phyloP scores from a whole-genome alignment of 1,139 yeast species.

The Geotrichum siamense region DNA sequence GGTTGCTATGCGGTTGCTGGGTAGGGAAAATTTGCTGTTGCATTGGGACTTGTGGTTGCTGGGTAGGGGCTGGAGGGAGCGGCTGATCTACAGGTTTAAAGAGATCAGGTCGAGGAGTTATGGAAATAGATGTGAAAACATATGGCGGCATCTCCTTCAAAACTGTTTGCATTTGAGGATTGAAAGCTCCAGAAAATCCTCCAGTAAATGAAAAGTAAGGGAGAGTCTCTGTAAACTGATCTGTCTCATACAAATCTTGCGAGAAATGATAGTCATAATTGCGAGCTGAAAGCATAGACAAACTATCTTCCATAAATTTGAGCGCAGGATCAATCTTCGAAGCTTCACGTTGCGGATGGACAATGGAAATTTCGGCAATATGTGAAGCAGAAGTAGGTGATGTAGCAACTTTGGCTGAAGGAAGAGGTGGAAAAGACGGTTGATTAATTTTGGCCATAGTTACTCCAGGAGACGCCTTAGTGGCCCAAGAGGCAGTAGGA shows the following conservation, averaged over 20 bases:
- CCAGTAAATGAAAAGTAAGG: constrained; percentile 8
- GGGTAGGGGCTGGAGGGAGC: constrained; percentile 1
- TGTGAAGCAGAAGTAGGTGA: constrained; percentile 18
- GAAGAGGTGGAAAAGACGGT: constrained; percentile 31
- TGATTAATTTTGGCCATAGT: constrained; percentile 11
- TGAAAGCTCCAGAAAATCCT: not conserved
- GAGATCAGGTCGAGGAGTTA: constrained; percentile 1
- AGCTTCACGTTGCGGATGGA: constrained; percentile 24
- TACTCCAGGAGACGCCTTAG: constrained; percentile 27
- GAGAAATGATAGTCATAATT: constrained; percentile 12
- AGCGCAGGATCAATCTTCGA: constrained; percentile 30
- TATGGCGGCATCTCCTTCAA: constrained; percentile 2
- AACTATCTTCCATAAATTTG: constrained; percentile 32
- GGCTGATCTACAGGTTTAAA: constrained; percentile 1
- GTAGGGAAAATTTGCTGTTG: not conserved
- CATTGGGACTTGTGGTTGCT: constrained; percentile 4
- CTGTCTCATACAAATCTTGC: constrained; percentile 1
- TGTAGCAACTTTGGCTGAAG: constrained; percentile 13
- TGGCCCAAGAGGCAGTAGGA: constrained; percentile 39
- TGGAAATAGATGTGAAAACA: constrained; percentile 3
- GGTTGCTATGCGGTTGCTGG: constrained; percentile 5
- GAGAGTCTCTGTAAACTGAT: not conserved
- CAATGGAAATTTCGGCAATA: constrained; percentile 6
- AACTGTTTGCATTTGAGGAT: not conserved
- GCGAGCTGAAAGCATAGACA: constrained; percentile 28